These are phyloP conservation scores for Nemania sp. DNA, from an alignment of 2,329 filamentous ascomycete species.

Conservation along the genomic window DNA sequence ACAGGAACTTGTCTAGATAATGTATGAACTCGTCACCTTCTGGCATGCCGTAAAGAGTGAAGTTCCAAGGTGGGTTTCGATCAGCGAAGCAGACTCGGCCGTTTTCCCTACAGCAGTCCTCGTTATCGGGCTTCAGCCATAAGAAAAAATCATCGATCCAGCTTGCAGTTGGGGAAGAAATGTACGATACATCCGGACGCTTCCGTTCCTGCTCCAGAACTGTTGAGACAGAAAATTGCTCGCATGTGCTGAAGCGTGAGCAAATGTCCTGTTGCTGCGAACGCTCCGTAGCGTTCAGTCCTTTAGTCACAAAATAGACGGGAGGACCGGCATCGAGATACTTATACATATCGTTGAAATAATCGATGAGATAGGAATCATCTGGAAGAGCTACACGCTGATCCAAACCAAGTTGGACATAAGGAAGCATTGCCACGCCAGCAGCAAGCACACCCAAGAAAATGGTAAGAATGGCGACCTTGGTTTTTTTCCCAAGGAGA, in stretches of 20 bases:
- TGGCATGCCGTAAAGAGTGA: conserved; percentile 87
- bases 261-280: conserved; percentile 83
- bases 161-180: conserved; percentile 84
- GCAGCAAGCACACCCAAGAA: conserved; percentile 89
- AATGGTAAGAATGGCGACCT: conserved; percentile 72
- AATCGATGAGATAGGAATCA: conserved; percentile 91
- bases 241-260: conserved; percentile 86
- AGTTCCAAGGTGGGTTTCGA: conserved; percentile 82
- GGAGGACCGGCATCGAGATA: conserved; percentile 92
- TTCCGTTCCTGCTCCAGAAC: conserved; percentile 94
- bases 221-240: conserved; percentile 81
- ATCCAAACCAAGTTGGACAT: conserved; percentile 84
- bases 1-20: conserved; percentile 83
- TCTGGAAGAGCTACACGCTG: conserved; percentile 93
- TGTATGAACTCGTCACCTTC: conserved; percentile 87
- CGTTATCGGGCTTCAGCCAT: conserved; percentile 89
- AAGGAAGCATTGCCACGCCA: conserved; percentile 80
- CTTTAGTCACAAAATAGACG: conserved; percentile 90
- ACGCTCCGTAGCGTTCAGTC: conserved; percentile 77
- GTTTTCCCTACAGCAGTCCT: conserved; percentile 71
- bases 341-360: conserved; percentile 93
- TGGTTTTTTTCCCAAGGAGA: conserved; percentile 78
- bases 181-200: conserved; percentile 82
- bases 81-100: conserved; percentile 76
- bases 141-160: conserved; percentile 97